Percentiles rank a stretch among this genome's conserved stretches.
These are phyloP conservation scores for Gymnopus androsaceus DNA, from an alignment of 1,284 basidiomycete species.

Conservation along the genomic window DNA sequence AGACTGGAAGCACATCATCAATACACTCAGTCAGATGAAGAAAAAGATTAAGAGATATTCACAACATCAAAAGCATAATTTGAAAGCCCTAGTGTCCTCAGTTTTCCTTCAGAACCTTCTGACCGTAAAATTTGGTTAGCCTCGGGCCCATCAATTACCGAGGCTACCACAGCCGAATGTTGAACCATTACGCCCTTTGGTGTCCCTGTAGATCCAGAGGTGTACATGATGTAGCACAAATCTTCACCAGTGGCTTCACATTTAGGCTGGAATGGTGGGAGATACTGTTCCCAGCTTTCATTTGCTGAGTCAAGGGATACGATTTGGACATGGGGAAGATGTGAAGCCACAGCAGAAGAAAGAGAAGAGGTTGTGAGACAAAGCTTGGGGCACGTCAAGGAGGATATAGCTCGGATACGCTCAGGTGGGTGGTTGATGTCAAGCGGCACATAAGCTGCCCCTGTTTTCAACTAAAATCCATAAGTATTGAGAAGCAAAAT, in stretches of 20 bases:
- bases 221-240: conserved; percentile 13
- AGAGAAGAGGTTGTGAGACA: background rate
- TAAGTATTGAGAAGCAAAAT: background rate
- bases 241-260: background rate
- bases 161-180: conserved; percentile 1
- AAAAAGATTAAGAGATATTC: background rate
- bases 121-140: background rate
- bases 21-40: too few relatives aligned
- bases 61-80: conserved; percentile 5
- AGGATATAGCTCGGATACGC: conserved; percentile 7
- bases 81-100: background rate
- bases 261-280: too few relatives aligned
- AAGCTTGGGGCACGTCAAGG: background rate
- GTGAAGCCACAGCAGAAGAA: background rate
- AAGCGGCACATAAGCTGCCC: conserved; percentile 16
- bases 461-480: conserved; percentile 12
- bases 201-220: conserved; percentile 16
- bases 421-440: conserved; percentile 11
- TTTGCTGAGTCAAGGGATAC: background rate
- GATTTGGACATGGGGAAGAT: background rate
- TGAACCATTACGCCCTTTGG: conserved; percentile 17
- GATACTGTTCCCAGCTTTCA: too few relatives aligned
- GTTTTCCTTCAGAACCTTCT: background rate
- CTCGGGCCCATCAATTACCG: background rate
- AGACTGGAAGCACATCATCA: conserved; percentile 3